These are phyloP conservation scores for Saccharomyces hybrid DNA, from an alignment of 1,139 yeast genomes.

Conservation along the genomic window DNA sequence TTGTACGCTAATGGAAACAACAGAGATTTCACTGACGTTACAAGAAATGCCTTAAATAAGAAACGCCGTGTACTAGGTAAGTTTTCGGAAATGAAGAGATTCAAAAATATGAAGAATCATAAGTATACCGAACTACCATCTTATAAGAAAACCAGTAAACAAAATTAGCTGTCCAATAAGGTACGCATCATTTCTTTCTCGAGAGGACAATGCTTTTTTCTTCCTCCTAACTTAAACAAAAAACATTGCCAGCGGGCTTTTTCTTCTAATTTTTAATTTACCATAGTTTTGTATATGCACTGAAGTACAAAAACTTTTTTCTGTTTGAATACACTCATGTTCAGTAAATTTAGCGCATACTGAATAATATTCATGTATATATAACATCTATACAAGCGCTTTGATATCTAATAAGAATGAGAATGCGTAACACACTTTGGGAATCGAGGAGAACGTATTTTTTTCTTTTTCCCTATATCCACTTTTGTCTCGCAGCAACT, in stretches of 20 bases:
- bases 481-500: slow-evolving; percentile 32
- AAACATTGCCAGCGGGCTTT: not conserved
- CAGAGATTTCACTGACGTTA: slow-evolving; percentile 41
- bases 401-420: not conserved
- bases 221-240: not conserved
- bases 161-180: slow-evolving; percentile 11
- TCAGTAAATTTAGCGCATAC: not conserved
- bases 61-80: slow-evolving; percentile 41
- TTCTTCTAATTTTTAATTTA: not conserved
- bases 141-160: slow-evolving; percentile 27
- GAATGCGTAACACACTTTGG: not conserved
- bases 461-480: slow-evolving; percentile 22
- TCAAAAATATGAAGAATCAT: slow-evolving; percentile 30
- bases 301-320: not conserved
- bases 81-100: slow-evolving; percentile 32
- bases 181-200: not conserved
- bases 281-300: not conserved
- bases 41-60: slow-evolving; percentile 43
- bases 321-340: not conserved
- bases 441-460: not conserved
- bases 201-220: not conserved
- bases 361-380: not conserved
- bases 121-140: slow-evolving; percentile 38
- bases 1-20: slow-evolving; percentile 44
- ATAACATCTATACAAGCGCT: not conserved